Evolutionary conservation across 345 rosid species (phyloP).

Genomic region (Bretschneidera sinensis): DNA sequence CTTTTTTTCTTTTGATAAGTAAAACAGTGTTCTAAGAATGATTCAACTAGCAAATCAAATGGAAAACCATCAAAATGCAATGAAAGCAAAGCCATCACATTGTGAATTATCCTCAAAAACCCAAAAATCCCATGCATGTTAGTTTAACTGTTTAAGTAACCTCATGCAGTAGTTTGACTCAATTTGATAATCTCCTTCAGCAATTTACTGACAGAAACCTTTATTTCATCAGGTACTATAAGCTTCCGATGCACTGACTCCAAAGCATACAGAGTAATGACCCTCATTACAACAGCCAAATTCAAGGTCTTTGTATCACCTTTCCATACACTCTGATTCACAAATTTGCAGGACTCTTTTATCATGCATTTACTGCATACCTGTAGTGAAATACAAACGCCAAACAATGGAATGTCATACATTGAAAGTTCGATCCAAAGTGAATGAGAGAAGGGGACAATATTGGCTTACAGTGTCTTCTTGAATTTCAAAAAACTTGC

Average conservation of each 20-base stretch:
- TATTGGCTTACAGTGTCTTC: slow-evolving; percentile 59
- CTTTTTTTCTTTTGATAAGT: too few relatives aligned
- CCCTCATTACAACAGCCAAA: slow-evolving; percentile 56
- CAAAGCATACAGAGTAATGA: slow-evolving; percentile 48
- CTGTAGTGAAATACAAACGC: slow-evolving; percentile 29
- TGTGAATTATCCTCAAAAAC: neutral
- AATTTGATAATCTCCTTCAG: slow-evolving; percentile 50
- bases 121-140: neutral
- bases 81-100: neutral
- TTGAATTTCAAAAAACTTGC: slow-evolving; percentile 51
- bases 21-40: neutral
- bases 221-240: slow-evolving; percentile 49
- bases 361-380: slow-evolving; percentile 62
- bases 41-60: neutral
- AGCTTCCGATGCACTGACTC: slow-evolving; percentile 44
- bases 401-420: neutral
- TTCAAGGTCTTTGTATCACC: slow-evolving; percentile 36
- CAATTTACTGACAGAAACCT: slow-evolving; percentile 43
- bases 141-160: neutral
- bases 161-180: slow-evolving; percentile 28
- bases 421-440: neutral
- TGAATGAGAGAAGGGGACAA: slow-evolving; percentile 8
- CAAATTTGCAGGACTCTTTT: slow-evolving; percentile 57
- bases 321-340: slow-evolving; percentile 49
- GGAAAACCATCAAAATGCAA: too few relatives aligned